phyloP scores from a whole-genome alignment of 2,329 filamentous ascomycete genomes.

The Xylaria arbuscula region DNA sequence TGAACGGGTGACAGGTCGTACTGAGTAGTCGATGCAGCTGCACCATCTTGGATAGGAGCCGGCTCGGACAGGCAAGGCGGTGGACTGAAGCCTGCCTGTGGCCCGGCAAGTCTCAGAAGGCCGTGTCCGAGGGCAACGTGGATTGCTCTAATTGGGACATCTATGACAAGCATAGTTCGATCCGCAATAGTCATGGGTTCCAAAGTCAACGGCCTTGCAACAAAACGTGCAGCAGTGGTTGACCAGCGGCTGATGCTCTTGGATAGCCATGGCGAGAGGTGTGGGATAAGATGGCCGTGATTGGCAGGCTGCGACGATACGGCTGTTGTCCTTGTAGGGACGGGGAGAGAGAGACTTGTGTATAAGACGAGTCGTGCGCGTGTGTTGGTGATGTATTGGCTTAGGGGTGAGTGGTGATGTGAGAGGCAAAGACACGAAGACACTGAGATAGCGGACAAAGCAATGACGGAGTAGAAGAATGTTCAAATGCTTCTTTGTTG shows the following conservation, averaged over 20 bases:
- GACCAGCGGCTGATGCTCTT: conserved; percentile 58
- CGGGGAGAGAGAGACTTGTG: conserved; percentile 52
- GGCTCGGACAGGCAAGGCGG: conserved; percentile 33
- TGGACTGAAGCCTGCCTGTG: conserved; percentile 45
- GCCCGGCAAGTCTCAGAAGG: conserved; percentile 43
- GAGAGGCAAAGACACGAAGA: conserved; percentile 49
- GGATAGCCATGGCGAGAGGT: conserved; percentile 55
- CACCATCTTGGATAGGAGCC: conserved; percentile 40
- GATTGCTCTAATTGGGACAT: conserved; percentile 53
- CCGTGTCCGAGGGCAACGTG: conserved; percentile 17
- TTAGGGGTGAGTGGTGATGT: background rate
- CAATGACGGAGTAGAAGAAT: background rate
- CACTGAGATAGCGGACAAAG: conserved; percentile 44
- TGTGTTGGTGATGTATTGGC: background rate
- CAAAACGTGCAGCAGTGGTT: conserved; percentile 64
- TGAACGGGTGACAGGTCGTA: conserved; percentile 27
- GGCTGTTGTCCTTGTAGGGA: conserved; percentile 47
- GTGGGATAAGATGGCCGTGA: conserved; percentile 26
- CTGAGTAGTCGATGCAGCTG: conserved; percentile 22
- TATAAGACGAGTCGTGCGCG: conserved; percentile 49
- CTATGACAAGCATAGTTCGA: conserved; percentile 56
- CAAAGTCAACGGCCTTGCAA: conserved; percentile 62
- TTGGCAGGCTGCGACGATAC: conserved; percentile 14
- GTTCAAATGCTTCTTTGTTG: conserved; percentile 14
- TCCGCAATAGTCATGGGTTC: conserved; percentile 63